A percentile compares a stretch with the other conserved stretches of the same genome.
Evolutionary conservation across 352 stramenopile genomes (phyloP).

Genomic region (Phytophthora ramorum): DNA sequence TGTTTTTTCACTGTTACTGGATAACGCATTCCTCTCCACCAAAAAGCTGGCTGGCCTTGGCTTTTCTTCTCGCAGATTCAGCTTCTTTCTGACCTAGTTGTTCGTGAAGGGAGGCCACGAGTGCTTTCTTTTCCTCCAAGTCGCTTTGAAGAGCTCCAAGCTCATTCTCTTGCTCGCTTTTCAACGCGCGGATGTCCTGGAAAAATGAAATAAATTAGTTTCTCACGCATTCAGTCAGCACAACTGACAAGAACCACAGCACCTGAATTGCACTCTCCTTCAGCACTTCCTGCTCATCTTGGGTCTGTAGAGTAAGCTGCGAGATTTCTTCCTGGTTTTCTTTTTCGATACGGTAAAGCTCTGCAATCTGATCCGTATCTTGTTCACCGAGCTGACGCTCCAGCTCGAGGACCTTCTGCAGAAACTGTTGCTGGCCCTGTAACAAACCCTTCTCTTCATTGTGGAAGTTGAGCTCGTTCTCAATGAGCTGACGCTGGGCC

Average conservation of each 20-base stretch:
- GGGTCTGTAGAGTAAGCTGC: conserved; percentile 45
- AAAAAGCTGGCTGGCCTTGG: conserved; percentile 49
- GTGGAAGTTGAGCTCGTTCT: conserved; percentile 73
- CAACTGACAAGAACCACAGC: neutral
- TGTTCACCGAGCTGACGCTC: conserved; percentile 69
- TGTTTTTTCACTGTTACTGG: conserved; percentile 25
- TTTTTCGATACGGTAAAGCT: conserved; percentile 70
- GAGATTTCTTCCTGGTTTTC: conserved; percentile 54
- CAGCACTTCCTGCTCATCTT: conserved; percentile 68
- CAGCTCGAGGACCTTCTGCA: conserved; percentile 72
- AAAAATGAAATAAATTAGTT: neutral
- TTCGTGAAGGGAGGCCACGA: conserved; percentile 58
- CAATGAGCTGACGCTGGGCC: conserved; percentile 59
- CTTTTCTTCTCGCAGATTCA: conserved; percentile 41
- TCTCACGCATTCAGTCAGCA: neutral
- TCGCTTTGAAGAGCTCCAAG: conserved; percentile 52
- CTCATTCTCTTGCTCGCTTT: conserved; percentile 68
- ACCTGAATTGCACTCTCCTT: conserved; percentile 64
- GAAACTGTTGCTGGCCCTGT: conserved; percentile 61
- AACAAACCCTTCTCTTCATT: conserved; percentile 75
- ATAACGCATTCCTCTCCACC: conserved; percentile 66
- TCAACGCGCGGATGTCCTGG: conserved; percentile 67
- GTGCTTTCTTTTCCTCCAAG: conserved; percentile 56
- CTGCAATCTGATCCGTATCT: conserved; percentile 70
- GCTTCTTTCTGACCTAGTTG: conserved; percentile 60